Evolutionary conservation across 192 early-diverging fungal genomes (phyloP), one percentile per base, ranked within the genome.

Genomic region (Tieghemiomyces parasiticus): DNA sequence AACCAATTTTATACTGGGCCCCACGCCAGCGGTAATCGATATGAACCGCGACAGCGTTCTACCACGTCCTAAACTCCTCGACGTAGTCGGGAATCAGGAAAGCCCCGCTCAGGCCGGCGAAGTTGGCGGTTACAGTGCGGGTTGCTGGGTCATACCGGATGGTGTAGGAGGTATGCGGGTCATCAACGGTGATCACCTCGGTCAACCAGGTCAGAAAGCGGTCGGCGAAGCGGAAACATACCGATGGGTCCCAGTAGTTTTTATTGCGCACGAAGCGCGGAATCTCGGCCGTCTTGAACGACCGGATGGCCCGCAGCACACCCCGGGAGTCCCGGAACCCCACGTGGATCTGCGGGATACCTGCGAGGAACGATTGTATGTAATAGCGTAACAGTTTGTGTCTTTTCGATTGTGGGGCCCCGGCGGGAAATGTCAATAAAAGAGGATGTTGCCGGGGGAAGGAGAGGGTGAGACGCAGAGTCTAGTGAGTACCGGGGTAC

Each of bases 311-410:
- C 52, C 52, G 52, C 12, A 54, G 52, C 4, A 8, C 6, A 0
- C 91, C 90, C 42, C 80, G 65, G 62, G 91, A 78, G 59, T 89
- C 82, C 47, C 92, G 78, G 60, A 83, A 98, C 0, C 92, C 95
- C 38, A 91, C 76, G 45, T 93, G 81, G 25, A 98, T 75, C 1
- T 61, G 71, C 4, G 86, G 89, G 20, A 92, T 84, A 4, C 93
- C 95, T 12, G 88, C 81, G 1, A 98, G 71, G 70, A 88, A 95
- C 24, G 89, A 93, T 68, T 98, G 95, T 3, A 90, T 88, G 84
- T 90, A 98, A 61, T 88, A 86, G 60, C 89, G 89, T 0, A 95
- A 61, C 54, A 98, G 71, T 68, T 98, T 98, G 71, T 75, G 69
- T 30, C 83, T 86, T 60, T 16, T 24, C 34, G 20, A 20, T n/a